Base-by-base conservation (phyloP, 169 alveolate species). In the Plasmodium vinckei region DNA sequence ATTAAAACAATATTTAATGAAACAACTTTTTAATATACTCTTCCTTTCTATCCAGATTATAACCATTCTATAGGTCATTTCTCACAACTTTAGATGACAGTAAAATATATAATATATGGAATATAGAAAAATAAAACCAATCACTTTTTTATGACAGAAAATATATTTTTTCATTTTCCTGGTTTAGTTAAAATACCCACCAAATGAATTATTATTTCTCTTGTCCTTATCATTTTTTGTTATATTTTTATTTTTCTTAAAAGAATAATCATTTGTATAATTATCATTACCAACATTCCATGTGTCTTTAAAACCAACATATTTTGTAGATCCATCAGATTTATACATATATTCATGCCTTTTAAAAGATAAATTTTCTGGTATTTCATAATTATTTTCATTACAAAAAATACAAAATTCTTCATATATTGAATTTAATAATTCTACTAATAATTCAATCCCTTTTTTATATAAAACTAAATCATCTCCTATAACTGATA, bases 331-430 rank as follows among this genome's bases (percentile, higher is more conserved):
- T 17, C 96, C 96, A 65, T 92, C 87, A 3, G 70, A 19, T 19
- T 87, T 92, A 56, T 92, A 87, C 57, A 65, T 89, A 87, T 94
- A 94, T 77, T 93, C 95, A 67, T 94, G 97, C 39, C 96, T 86
- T 23, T 92, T 75, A 91, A 94, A 94, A 1, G 95, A 93, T 49
- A 92, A 93, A 39, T 72, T 61, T 39, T 33, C 72, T 3, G 97
- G 92, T 27, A 92, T 86, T 39, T 60, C 82, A 23, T 87, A 44
- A 60, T 92, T 94, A 10, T 86, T 82, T 39, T 72, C 71, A 54
- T 46, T 71, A 86, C 92, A 93, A 59, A 61, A 94, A 19, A 79
- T 92, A 25, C 73, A 90, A 79, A 91, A 94, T 87, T 93, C 94
- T 65, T 94, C 94, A 73, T 93, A 93, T 27, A 94, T 93, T 17